A percentile compares a stretch with the other conserved stretches of the same genome.
These are phyloP conservation scores for Candida alai DNA, from an alignment of 805 yeast species.

Conservation along the genomic window DNA sequence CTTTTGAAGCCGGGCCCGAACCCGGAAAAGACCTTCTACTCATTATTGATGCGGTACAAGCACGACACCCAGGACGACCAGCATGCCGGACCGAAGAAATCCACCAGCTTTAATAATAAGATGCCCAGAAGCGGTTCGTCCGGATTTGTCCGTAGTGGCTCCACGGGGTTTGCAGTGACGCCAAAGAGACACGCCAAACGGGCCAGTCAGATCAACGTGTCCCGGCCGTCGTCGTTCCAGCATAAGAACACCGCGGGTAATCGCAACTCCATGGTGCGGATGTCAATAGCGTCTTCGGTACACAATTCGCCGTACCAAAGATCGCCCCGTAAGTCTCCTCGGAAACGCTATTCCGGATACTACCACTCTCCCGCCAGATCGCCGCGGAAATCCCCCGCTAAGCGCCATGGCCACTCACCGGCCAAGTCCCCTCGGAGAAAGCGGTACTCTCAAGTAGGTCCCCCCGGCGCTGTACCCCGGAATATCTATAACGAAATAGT, in stretches of 20 bases:
- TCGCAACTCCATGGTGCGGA: conserved; percentile 8
- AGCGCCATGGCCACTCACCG: conserved; percentile 13
- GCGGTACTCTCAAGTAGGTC: not conserved
- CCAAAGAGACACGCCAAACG: conserved; percentile 22
- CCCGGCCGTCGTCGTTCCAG: conserved; percentile 42
- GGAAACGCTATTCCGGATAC: too few relatives aligned
- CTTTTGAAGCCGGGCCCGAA: conserved; percentile 37
- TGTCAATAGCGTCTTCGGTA: conserved; percentile 9
- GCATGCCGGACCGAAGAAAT: conserved; percentile 11
- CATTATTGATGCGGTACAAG: conserved; percentile 42
- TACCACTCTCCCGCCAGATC: conserved; percentile 32
- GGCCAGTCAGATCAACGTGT: conserved; percentile 30
- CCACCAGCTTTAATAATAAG: conserved; percentile 6
- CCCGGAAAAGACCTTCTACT: conserved; percentile 46
- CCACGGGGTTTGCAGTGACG: conserved; percentile 18
- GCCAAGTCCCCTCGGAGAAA: conserved; percentile 16
- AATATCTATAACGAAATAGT: conserved; percentile 43
- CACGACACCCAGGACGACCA: conserved; percentile 21
- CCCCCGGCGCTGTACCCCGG: conserved; percentile 34
- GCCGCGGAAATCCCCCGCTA: conserved; percentile 18
- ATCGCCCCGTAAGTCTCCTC: conserved; percentile 8
- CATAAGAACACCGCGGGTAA: conserved; percentile 25
- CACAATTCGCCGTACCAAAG: conserved; percentile 16
- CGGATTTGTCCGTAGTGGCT: conserved; percentile 16
- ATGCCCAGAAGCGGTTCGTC: conserved; percentile 15